These are phyloP conservation scores for Hypoxylon fuscum DNA, from an alignment of 495 filamentous ascomycete genomes.

Conservation along the genomic window DNA sequence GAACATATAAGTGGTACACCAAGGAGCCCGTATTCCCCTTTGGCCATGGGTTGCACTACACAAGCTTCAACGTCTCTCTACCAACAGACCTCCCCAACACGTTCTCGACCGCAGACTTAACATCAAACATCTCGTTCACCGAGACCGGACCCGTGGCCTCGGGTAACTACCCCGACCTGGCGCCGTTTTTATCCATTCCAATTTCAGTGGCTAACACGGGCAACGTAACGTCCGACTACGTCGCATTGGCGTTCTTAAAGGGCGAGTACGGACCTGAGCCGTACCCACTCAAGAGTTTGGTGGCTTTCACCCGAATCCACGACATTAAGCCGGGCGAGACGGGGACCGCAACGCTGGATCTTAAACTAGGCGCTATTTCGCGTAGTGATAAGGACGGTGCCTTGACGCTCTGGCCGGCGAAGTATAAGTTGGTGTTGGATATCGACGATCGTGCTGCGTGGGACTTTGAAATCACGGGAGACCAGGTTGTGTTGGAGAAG, in stretches of 20 bases:
- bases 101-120: slow-evolving; percentile 44
- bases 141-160: slow-evolving; percentile 41
- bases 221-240: slow-evolving; percentile 60
- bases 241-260: slow-evolving; percentile 61
- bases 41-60: slow-evolving; percentile 62
- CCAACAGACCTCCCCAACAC: slow-evolving; percentile 32
- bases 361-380: slow-evolving; percentile 63
- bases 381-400: slow-evolving; percentile 63
- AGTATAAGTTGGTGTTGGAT: slow-evolving; percentile 66
- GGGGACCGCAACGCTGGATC: slow-evolving; percentile 52
- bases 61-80: slow-evolving; percentile 56
- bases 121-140: slow-evolving; percentile 46
- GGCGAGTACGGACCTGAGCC: slow-evolving; percentile 64
- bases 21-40: slow-evolving; percentile 54
- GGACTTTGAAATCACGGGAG: slow-evolving; percentile 56
- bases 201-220: slow-evolving; percentile 63
- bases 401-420: slow-evolving; percentile 66
- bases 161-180: slow-evolving; percentile 53
- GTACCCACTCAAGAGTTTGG: slow-evolving; percentile 66
- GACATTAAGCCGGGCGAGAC: slow-evolving; percentile 52
- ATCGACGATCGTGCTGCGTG: slow-evolving; percentile 43
- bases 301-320: slow-evolving; percentile 63
- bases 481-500: slow-evolving; percentile 49
- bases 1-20: slow-evolving; percentile 61
- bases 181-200: slow-evolving; percentile 52